A percentile compares a stretch with the other conserved stretches of the same genome.
These are phyloP conservation scores for Backusella mclennaniae DNA, from an alignment of 192 early-diverging fungal genomes.

Conservation along the genomic window DNA sequence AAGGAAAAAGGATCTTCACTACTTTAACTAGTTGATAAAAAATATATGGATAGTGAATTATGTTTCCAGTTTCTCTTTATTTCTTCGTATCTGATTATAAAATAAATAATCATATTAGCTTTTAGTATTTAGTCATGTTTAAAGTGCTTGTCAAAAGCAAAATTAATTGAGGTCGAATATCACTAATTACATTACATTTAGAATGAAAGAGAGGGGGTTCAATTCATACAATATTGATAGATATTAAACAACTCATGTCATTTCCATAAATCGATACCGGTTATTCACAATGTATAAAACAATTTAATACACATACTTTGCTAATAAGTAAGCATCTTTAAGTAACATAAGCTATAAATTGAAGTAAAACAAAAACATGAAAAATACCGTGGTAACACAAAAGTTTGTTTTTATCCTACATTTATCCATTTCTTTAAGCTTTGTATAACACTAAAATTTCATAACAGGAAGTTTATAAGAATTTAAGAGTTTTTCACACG, in stretches of 20 bases:
- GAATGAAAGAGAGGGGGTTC: neutral
- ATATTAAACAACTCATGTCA: neutral
- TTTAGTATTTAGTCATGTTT: neutral
- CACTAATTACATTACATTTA: neutral
- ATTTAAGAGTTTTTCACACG: slow-evolving; percentile 8
- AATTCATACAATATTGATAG: neutral
- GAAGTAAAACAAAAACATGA: neutral
- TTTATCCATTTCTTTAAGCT: neutral
- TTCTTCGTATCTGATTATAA: neutral
- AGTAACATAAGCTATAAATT: neutral
- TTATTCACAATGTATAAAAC: neutral
- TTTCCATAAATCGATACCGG: neutral
- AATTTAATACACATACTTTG: neutral
- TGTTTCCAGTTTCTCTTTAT: neutral
- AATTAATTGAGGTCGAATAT: neutral
- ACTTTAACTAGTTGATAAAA: neutral
- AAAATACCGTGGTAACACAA: neutral
- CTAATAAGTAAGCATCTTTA: neutral
- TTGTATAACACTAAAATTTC: neutral
- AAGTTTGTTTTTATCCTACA: neutral
- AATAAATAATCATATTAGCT: neutral
- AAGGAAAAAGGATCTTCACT: neutral
- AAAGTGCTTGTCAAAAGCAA: neutral
- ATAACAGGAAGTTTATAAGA: slow-evolving; percentile 9
- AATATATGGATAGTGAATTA: neutral